phyloP scores from a whole-genome alignment of 352 stramenopile species.

The Globisporangium emineosum region DNA sequence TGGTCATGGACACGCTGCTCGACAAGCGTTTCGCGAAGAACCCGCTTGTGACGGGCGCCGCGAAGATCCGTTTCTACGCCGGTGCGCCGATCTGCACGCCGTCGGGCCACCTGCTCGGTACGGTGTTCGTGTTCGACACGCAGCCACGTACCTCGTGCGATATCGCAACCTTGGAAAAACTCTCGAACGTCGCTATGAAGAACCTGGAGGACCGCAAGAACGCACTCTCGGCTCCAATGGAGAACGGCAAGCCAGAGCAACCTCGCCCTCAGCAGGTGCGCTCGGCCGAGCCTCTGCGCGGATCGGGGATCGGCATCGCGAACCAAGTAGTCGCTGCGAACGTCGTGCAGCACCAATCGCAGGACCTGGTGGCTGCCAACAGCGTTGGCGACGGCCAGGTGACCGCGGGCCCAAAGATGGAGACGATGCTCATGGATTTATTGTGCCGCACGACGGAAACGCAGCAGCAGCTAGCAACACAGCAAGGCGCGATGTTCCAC shows the following conservation, averaged over 20 bases:
- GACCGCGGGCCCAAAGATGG: constrained; percentile 84
- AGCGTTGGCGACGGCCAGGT: constrained; percentile 76
- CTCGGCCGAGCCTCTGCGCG: constrained; percentile 37
- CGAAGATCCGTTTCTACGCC: constrained; percentile 87
- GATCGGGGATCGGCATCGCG: constrained; percentile 70
- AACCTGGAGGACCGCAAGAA: constrained; percentile 90
- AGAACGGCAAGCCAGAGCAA: constrained; percentile 42
- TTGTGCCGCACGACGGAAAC: constrained; percentile 86
- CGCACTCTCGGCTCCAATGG: constrained; percentile 60
- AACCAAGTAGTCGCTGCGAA: constrained; percentile 74
- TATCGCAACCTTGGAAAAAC: constrained; percentile 83
- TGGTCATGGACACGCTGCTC: constrained; percentile 82
- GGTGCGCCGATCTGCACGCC: constrained; percentile 80
- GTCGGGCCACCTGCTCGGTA: constrained; percentile 78
- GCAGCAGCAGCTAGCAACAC: constrained; percentile 88
- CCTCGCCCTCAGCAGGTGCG: constrained; percentile 28
- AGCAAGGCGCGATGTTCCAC: constrained; percentile 89
- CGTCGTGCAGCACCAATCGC: constrained; percentile 40
- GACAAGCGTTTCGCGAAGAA: constrained; percentile 88
- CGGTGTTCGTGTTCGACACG: constrained; percentile 87
- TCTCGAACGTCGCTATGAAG: constrained; percentile 89
- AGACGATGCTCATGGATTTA: constrained; percentile 89
- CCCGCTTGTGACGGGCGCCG: constrained; percentile 74
- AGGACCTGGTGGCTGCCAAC: constrained; percentile 81
- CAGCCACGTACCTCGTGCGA: constrained; percentile 83